phyloP scores from a whole-genome alignment of 2,329 filamentous ascomycete species.

The Bipolaris sorokiniana region DNA sequence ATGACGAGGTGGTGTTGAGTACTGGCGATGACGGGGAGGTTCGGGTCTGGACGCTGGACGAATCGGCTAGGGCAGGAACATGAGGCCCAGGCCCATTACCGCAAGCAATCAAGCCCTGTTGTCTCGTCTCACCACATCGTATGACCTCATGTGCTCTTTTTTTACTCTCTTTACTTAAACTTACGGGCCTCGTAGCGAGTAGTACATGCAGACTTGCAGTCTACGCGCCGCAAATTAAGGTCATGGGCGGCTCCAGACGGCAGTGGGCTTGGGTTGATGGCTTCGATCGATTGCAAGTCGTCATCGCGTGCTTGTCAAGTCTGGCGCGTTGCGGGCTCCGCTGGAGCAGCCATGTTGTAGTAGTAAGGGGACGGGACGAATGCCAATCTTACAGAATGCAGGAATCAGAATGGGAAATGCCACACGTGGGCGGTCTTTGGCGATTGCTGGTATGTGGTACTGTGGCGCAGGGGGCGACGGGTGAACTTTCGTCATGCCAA shows the following conservation, averaged over 20 bases:
- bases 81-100: conserved; percentile 1
- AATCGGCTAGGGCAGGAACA: not conserved
- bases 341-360: too few species aligned
- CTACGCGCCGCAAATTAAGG: not conserved
- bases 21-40: conserved; percentile 93
- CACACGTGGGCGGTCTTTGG: conserved; percentile 23
- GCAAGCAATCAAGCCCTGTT: not conserved
- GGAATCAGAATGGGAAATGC: conserved; percentile 22
- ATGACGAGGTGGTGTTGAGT: conserved; percentile 84
- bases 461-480: conserved; percentile 26
- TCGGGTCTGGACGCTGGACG: conserved; percentile 71
- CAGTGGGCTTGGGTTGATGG: too few species aligned
- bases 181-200: not conserved
- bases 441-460: not conserved
- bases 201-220: not conserved
- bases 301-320: too few species aligned
- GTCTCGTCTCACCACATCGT: not conserved
- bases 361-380: not conserved
- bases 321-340: too few species aligned
- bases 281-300: too few species aligned
- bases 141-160: conserved; percentile 4
- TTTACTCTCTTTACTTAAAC: not conserved
- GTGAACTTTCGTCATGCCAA: conserved; percentile 34
- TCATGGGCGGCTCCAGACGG: not conserved
- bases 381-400: conserved; percentile 7